Percentiles rank a stretch among this genome's conserved stretches.
These are phyloP conservation scores for Phytophthora constricta DNA, from an alignment of 352 stramenopile genomes.

Conservation along the genomic window DNA sequence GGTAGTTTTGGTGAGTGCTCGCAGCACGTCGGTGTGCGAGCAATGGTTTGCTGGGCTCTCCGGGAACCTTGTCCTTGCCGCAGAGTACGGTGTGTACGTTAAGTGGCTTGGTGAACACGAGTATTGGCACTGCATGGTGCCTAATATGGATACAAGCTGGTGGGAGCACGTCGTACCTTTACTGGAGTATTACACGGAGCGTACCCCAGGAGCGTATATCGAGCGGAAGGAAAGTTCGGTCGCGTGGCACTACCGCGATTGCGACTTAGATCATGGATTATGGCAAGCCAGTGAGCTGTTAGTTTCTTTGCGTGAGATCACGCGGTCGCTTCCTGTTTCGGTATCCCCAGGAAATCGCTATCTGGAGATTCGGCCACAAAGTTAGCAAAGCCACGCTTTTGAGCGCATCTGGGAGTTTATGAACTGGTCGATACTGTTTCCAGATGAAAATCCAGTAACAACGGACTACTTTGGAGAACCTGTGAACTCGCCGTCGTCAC, in stretches of 20 bases:
- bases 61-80: constrained; percentile 71
- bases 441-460: constrained; percentile 64
- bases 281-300: constrained; percentile 92
- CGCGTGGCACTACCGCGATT: constrained; percentile 92
- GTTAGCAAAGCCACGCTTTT: constrained; percentile 85
- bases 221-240: constrained; percentile 87
- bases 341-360: constrained; percentile 81
- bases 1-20: constrained; percentile 76
- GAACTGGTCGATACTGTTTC: constrained; percentile 74
- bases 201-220: constrained; percentile 84
- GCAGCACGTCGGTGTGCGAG: constrained; percentile 75
- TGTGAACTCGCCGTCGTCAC: constrained; percentile 51
- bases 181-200: constrained; percentile 86
- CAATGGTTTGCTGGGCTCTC: constrained; percentile 79
- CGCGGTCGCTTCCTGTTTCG: constrained; percentile 69
- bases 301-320: constrained; percentile 79
- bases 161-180: constrained; percentile 81
- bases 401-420: constrained; percentile 88
- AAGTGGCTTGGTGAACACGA: constrained; percentile 74
- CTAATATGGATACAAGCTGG: constrained; percentile 82
- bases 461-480: constrained; percentile 79
- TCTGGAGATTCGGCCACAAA: constrained; percentile 79
- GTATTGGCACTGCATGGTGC: constrained; percentile 80
- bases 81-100: constrained; percentile 84
- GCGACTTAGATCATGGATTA: constrained; percentile 84